Evolutionary conservation across 192 early-diverging fungal species (phyloP), one percentile per base, ranked within the genome.

Genomic region (Mycoemilia scoparia): DNA sequence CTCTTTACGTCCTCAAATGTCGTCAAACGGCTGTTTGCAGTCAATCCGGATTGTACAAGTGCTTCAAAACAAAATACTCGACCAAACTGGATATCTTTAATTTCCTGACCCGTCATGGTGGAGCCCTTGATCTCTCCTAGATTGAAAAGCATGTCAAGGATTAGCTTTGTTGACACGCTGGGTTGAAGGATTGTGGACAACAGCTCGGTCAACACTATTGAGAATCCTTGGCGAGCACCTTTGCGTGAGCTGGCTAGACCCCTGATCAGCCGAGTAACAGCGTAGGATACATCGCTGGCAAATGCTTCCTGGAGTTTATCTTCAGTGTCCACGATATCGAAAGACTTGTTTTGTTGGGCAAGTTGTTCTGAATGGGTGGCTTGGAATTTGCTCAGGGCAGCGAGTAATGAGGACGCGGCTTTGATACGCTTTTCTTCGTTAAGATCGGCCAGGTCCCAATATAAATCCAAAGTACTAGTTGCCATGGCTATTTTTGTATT

Each of bases 221-320:
- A 72, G 57, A 90, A 99, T 5, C 95, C 95, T 38, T 95, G 90
- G 28, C 95, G 66, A 9, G 95, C 90, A 12, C 76, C 87, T 30
- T 84, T 73, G 24, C 88, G 70, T 7, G 79, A 70, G 29, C 76
- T 81, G 16, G 84, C 70, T 26, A 99, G 60, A 38, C 95, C 95
- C 43, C 81, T 64, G 34, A 93, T 57, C 28, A 99, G 66, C 38
- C 95, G 77, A 49, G 74, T 75, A 8, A 92, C 45, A 0, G 77
- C 82, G 44, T 98, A 98, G 5, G 77, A 51, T 11, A 95, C 76
- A 41, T 91, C 87, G 25, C 70, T 67, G 10, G 79, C 71, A 47
- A 73, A 81, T 24, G 60, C 46, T 36, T 49, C 46, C 34, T 83
- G 72, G 23, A 86, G 40, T 11, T 57, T 58, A 24, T 74, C 75